Evolutionary conservation across 1,284 basidiomycete species (phyloP), one percentile per base, ranked within the genome.

Genomic region (Tranzscheliella williamsii): DNA sequence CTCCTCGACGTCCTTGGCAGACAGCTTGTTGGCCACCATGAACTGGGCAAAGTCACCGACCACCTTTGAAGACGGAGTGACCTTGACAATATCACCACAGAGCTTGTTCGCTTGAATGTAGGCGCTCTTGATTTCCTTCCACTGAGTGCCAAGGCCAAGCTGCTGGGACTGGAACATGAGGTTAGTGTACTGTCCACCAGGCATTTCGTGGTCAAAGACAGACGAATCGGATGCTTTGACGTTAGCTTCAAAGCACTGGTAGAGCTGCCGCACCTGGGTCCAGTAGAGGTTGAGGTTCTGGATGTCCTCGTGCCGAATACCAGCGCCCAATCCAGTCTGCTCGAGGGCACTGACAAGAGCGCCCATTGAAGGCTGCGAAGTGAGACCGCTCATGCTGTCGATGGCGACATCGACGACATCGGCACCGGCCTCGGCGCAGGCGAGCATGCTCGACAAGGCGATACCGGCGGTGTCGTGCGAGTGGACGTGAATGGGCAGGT

Each of bases 121-220:
- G 80, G 95, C 95, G 83, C 87, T 87, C 83, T 99, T 99, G 83
- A 99, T 91, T 78, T 92, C 93, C 87, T 72, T 85, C 95, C 95
- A 99, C 79, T 97, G 93, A 17, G 91, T 91, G 58, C 95, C 93
- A 30, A 99, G 85, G 63, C 95, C 95, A 42, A 98, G 86, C 80
- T 97, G 93, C 49, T 91, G 85, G 62, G 94, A 91, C 86, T 98
- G 95, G 90, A 99, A 98, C 88, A 80, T 79, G 52, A 80, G 67
- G 73, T 81, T 81, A 47, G 79, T 80, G 73, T 80, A 80, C 69
- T 80, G 79, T 24, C 93, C 94, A 79, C 95, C 95, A 42, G 95
- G 95, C 95, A 99, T 99, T 82, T 98, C 93, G 81, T 98, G 95
- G 78, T 94, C 93, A 78, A 97, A 98, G 55, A 97, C 93, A 81